A percentile compares a stretch with the other conserved stretches of the same genome.
Evolutionary conservation across 179 eudicot species (phyloP).

Genomic region (Actinidia chinensis): DNA sequence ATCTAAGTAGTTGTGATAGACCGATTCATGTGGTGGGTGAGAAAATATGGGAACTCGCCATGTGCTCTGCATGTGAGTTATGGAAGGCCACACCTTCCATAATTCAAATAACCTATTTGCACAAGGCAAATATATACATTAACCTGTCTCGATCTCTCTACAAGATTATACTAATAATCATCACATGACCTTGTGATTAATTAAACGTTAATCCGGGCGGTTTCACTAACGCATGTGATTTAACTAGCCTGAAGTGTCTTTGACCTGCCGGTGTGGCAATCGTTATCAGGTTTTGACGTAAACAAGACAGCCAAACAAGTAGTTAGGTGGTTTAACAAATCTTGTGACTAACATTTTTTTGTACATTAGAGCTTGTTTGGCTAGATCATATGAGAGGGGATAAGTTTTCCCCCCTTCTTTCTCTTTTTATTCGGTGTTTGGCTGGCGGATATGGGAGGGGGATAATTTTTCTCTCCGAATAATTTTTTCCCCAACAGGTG

Average conservation of each 20-base stretch:
- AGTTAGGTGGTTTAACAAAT: background rate
- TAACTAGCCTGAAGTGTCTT: background rate
- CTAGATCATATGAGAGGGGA: too few relatives aligned
- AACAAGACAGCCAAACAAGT: background rate
- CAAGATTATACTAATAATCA: background rate
- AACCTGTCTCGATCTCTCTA: background rate
- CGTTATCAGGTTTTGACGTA: background rate
- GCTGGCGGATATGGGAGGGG: too few relatives aligned
- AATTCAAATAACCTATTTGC: background rate
- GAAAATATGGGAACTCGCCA: background rate
- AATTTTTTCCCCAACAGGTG: too few relatives aligned
- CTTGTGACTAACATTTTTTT: background rate
- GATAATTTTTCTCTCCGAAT: too few relatives aligned
- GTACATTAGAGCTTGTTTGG: background rate
- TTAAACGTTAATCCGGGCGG: background rate
- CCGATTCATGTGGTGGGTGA: conserved; percentile 9
- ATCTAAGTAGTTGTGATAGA: background rate
- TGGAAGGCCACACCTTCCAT: background rate
- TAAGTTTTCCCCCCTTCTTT: too few relatives aligned
- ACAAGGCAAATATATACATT: background rate
- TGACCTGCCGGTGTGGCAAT: background rate
- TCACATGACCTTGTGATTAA: background rate
- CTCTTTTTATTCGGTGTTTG: too few relatives aligned
- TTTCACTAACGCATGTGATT: background rate
- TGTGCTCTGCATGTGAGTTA: conserved; percentile 6